Base-by-base conservation (phyloP, 2,329 filamentous ascomycete genomes). In the Didymella pinodella region DNA sequence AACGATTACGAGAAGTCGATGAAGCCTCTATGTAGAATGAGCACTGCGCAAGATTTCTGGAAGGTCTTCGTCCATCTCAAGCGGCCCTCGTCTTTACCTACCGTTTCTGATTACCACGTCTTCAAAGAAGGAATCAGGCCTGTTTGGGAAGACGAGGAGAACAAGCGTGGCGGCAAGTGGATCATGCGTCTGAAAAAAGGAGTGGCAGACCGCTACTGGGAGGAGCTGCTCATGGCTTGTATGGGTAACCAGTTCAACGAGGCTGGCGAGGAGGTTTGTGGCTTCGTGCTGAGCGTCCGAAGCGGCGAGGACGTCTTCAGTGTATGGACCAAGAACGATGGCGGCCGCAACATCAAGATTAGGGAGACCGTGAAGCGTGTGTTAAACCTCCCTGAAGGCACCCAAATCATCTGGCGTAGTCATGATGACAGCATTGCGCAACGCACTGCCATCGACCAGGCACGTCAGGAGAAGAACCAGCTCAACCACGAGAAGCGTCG, bases 1-100 rank as follows among this genome's bases (percentile, higher is more conserved):
- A 94, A 95, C 73, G 94, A 98, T 78, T 99, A 99, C 78, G 95
- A 99, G 78, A 97, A 98, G 80, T 98, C 94, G 7, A 88, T 96
- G 62, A 90, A 95, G 71, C 87, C 93, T 38, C 88, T 98, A 73
- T 94, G 92, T 69, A 86, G 86, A 55, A 91, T 96, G 73, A 85
- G 85, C 60, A 92, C 91, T 6, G 92, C 87, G 48, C 93, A 98
- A 79, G 91, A 95, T 59, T 98, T 99, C 76, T 97, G 93, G 87
- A 84, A 87, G 47, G 88, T 97, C 36, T 98, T 97, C 75, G 83
- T 86, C 54, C 93, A 98, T 77, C 84, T 99, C 47, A 96, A 96
- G 81, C 88, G 91, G 28, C 95, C 96, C 2, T 98, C 93, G 34
- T 82, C 85, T 32, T 83, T 99, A 57, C 94, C 94, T 7, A 89